Conservation (phyloP, 2,329 filamentous ascomycete species). For the Clonostachys rhizophaga region DNA sequence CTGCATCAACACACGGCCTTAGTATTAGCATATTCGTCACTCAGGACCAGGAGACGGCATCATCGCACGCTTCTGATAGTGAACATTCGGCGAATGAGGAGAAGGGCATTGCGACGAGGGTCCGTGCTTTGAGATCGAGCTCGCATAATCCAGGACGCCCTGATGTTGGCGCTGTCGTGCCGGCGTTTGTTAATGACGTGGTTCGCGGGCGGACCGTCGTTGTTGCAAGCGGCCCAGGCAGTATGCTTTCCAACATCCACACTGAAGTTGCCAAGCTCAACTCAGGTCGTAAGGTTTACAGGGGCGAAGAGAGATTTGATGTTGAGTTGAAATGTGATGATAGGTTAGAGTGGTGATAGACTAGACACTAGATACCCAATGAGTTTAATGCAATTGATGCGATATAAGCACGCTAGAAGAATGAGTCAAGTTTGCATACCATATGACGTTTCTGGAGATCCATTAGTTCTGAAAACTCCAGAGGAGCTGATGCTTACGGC, state of each 20-base stretch:
- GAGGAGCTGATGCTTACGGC: too few relatives aligned
- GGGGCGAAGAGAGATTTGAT: constrained; percentile 48
- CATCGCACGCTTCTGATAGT: neutral
- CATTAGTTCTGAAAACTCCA: too few relatives aligned
- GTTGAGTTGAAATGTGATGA: constrained; percentile 57
- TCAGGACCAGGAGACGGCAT: constrained; percentile 27
- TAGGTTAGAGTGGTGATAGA: constrained; percentile 40
- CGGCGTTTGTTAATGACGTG: constrained; percentile 40
- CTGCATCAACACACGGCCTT: constrained; percentile 31
- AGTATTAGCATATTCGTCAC: constrained; percentile 57
- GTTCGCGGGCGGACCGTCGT: constrained; percentile 46
- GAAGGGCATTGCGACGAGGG: constrained; percentile 3
- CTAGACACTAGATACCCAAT: constrained; percentile 10
- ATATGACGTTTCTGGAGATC: too few relatives aligned
- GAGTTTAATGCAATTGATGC: neutral
- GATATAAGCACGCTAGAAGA: too few relatives aligned
- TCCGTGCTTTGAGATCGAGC: constrained; percentile 15
- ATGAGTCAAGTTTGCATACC: too few relatives aligned
- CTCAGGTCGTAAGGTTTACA: constrained; percentile 49
- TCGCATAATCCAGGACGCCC: constrained; percentile 23
- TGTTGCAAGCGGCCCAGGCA: constrained; percentile 54
- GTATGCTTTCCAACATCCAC: constrained; percentile 54
- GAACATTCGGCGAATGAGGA: neutral
- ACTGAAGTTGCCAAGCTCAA: constrained; percentile 48
- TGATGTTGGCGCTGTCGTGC: constrained; percentile 38